These are phyloP conservation scores for Polygonum maritimum DNA, from an alignment of 148 eudicot genomes.

Conservation along the genomic window DNA sequence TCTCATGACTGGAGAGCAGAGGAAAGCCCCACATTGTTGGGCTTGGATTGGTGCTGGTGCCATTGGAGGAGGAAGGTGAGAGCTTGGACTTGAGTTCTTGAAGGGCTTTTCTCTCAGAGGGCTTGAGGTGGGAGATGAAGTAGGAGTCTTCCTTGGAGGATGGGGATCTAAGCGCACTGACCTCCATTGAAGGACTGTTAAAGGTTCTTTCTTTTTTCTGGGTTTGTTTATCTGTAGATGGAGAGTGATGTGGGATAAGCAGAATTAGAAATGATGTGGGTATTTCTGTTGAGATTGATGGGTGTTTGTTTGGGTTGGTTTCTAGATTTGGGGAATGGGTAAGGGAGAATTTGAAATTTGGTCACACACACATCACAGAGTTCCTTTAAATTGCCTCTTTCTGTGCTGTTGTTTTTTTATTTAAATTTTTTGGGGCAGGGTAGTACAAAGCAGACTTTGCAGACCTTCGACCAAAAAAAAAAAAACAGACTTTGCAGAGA, in stretches of 20 bases:
- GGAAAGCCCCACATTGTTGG: conserved; percentile 65
- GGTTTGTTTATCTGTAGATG: background rate
- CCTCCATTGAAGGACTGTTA: conserved; percentile 30
- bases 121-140: conserved; percentile 48
- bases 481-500: background rate
- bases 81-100: conserved; percentile 44
- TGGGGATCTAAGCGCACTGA: conserved; percentile 39
- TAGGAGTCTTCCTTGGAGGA: conserved; percentile 87
- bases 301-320: background rate
- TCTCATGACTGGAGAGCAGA: conserved; percentile 25
- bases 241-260: background rate
- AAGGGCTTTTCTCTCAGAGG: conserved; percentile 52
- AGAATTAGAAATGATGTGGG: background rate
- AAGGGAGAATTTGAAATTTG: conserved; percentile 3
- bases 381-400: background rate
- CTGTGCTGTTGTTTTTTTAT: background rate
- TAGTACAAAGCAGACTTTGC: background rate
- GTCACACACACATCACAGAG: background rate
- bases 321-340: background rate
- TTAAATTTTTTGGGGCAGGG: background rate
- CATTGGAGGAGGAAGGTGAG: conserved; percentile 28
- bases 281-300: background rate
- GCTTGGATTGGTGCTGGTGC: conserved; percentile 23
- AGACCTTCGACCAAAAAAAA: background rate
- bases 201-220: conserved; percentile 17